Evolutionary conservation across 257 asterid genomes (phyloP).

Genomic region (Primulina eburnea): DNA sequence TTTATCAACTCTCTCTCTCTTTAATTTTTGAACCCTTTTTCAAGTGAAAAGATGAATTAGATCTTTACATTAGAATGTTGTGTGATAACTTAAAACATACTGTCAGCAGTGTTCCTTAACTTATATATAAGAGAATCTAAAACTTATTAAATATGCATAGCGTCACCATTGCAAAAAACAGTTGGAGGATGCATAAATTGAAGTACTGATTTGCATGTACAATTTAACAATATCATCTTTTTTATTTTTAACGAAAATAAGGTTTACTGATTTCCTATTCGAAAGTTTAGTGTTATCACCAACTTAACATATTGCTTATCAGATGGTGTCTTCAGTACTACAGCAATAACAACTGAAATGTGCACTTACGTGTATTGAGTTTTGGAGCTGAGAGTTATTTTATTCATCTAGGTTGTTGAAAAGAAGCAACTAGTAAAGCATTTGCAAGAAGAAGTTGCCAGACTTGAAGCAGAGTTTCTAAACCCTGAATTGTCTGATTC

Average conservation of each 20-base stretch:
- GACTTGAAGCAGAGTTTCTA: constrained; percentile 89
- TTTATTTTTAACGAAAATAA: background rate
- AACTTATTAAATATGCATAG: too few species aligned
- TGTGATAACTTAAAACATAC: background rate
- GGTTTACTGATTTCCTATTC: background rate
- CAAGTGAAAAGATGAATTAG: background rate
- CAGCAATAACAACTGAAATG: constrained; percentile 8
- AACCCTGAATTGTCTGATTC: constrained; percentile 73
- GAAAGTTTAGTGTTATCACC: constrained; percentile 5
- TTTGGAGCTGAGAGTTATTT: constrained; percentile 6
- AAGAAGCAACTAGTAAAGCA: constrained; percentile 78
- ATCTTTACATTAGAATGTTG: background rate
- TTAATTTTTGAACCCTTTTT: background rate
- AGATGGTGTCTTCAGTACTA: background rate
- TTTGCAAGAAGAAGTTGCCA: constrained; percentile 82
- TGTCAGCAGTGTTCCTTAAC: background rate
- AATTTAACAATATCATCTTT: background rate
- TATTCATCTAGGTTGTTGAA: constrained; percentile 54
- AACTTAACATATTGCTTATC: background rate
- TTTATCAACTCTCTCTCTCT: constrained; percentile 6
- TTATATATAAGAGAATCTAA: too few species aligned
- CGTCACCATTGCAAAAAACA: background rate
- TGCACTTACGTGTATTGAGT: constrained; percentile 10
- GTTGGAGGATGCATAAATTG: constrained; percentile 1
- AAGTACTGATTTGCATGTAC: background rate